Evolutionary conservation across 2,329 filamentous ascomycete species (phyloP).

Genomic region (Pseudogymnoascus sp.): DNA sequence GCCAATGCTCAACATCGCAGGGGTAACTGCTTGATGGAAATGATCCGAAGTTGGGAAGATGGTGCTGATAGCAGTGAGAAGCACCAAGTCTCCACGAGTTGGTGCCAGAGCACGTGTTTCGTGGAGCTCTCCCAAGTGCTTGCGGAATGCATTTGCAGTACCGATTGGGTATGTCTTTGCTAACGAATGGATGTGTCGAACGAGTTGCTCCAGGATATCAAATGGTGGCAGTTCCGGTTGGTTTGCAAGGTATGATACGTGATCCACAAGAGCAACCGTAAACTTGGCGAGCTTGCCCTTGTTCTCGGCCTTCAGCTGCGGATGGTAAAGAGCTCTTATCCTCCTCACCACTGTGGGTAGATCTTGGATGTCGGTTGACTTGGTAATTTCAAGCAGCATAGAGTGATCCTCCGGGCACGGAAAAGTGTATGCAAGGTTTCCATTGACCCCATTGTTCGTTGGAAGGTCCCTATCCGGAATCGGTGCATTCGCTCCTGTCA

Average conservation of each 20-base stretch:
- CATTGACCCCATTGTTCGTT: slow-evolving; percentile 30
- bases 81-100: slow-evolving; percentile 62
- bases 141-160: slow-evolving; percentile 68
- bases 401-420: slow-evolving; percentile 71
- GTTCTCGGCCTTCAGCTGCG: slow-evolving; percentile 75
- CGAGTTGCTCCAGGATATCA: slow-evolving; percentile 64
- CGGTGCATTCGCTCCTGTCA: slow-evolving; percentile 35
- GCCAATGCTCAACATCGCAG: slow-evolving; percentile 75
- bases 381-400: slow-evolving; percentile 60
- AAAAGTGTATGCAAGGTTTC: slow-evolving; percentile 72
- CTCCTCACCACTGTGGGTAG: slow-evolving; percentile 75
- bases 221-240: slow-evolving; percentile 46
- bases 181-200: slow-evolving; percentile 87
- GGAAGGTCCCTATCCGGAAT: slow-evolving; percentile 34
- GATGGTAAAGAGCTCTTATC: slow-evolving; percentile 86
- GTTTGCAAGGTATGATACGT: slow-evolving; percentile 43
- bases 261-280: slow-evolving; percentile 56
- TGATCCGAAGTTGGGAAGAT: slow-evolving; percentile 95
- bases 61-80: slow-evolving; percentile 74
- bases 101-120: slow-evolving; percentile 42
- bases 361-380: slow-evolving; percentile 53
- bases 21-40: slow-evolving; percentile 91
- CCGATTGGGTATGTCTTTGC: slow-evolving; percentile 76
- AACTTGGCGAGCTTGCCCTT: slow-evolving; percentile 72
- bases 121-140: slow-evolving; percentile 55